phyloP scores from a whole-genome alignment of 495 filamentous ascomycete species.

The Aspergillus baeticus region DNA sequence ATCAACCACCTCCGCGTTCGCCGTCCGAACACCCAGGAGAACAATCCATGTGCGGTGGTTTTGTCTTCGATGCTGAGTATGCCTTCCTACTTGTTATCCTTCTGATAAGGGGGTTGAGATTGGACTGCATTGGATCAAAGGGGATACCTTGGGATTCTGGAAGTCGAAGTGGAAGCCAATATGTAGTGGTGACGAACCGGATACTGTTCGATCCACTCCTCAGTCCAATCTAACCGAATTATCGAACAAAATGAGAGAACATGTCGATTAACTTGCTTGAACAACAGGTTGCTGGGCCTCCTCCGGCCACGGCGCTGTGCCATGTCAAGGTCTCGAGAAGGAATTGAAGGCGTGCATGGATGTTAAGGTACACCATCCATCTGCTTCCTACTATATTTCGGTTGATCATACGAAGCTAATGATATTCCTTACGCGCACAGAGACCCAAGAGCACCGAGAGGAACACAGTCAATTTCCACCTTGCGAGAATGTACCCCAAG shows the following conservation, averaged over 20 bases:
- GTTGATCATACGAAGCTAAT: conserved; percentile 13
- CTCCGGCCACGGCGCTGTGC: conserved; percentile 66
- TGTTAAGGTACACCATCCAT: conserved; percentile 66
- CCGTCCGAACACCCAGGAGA: conserved; percentile 70
- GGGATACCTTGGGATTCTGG: background rate
- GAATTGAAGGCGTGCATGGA: conserved; percentile 94
- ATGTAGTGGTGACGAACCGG: background rate
- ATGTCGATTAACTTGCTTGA: background rate
- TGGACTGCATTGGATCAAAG: background rate
- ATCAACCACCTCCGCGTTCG: conserved; percentile 81
- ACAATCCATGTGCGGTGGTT: conserved; percentile 76
- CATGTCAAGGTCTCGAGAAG: conserved; percentile 78
- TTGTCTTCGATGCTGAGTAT: conserved; percentile 92
- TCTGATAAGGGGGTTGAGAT: background rate
- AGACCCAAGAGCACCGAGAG: conserved; percentile 63
- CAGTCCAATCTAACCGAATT: too few species aligned
- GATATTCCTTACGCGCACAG: conserved; percentile 34
- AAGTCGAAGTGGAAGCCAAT: background rate
- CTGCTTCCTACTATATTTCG: background rate
- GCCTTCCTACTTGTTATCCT: conserved; percentile 23
- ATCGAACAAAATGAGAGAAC: background rate
- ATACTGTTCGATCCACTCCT: background rate
- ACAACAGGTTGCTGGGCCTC: conserved; percentile 90
- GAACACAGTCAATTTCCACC: conserved; percentile 94
- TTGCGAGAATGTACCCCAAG: conserved; percentile 80